Evolutionary conservation across 164 flowering plant species (phyloP).

Genomic region (Annona cherimola): DNA sequence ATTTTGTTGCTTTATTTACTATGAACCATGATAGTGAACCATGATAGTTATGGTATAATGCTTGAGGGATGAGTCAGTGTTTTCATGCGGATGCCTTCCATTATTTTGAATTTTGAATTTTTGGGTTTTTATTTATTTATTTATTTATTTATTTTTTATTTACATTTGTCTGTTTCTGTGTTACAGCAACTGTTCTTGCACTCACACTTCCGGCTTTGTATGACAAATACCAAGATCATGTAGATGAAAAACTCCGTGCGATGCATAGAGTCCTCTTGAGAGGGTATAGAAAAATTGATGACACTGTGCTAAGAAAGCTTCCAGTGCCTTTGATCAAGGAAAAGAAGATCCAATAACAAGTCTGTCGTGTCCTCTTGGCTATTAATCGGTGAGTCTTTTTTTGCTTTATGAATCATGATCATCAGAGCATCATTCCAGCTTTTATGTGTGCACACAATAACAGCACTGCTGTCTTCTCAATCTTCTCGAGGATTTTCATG

Average conservation of each 20-base stretch:
- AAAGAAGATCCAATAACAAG: slow-evolving; percentile 49
- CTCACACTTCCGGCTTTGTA: slow-evolving; percentile 64
- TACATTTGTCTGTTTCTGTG: neutral
- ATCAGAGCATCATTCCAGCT: neutral
- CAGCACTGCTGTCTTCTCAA: neutral
- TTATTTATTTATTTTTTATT: neutral
- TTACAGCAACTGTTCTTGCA: slow-evolving; percentile 61
- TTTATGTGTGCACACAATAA: neutral
- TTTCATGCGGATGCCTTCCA: neutral
- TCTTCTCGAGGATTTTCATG: neutral
- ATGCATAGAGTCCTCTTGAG: slow-evolving; percentile 27
- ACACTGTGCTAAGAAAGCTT: slow-evolving; percentile 43
- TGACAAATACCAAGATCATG: slow-evolving; percentile 61
- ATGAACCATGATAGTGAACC: neutral
- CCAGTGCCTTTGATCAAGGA: slow-evolving; percentile 30
- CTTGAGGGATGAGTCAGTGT: too few relatives aligned
- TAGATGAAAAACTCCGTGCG: slow-evolving; percentile 53
- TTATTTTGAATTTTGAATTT: neutral
- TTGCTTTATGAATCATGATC: neutral
- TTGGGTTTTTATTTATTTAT: neutral
- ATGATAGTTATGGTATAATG: too few relatives aligned
- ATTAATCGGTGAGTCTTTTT: neutral
- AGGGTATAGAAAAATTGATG: slow-evolving; percentile 53
- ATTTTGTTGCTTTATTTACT: neutral
- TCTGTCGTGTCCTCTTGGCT: slow-evolving; percentile 18